A percentile compares a stretch with the other conserved stretches of the same genome.
phyloP scores from a whole-genome alignment of 2,329 filamentous ascomycete species.

The Claviceps capensis region DNA sequence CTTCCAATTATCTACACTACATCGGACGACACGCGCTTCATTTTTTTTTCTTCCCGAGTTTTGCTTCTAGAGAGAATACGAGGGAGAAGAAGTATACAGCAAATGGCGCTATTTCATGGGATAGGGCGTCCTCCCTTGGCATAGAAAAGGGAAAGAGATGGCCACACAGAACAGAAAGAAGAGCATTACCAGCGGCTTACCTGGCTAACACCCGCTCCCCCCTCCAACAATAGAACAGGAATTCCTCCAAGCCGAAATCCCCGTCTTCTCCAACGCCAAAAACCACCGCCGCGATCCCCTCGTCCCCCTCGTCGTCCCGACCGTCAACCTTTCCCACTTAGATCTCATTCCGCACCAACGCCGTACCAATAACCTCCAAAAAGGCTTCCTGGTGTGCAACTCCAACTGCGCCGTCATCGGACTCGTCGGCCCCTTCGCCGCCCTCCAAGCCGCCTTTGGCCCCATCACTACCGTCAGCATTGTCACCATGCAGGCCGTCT shows the following conservation, averaged over 20 bases:
- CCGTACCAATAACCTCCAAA: constrained; percentile 54
- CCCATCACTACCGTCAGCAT: constrained; percentile 63
- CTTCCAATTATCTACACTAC: not conserved
- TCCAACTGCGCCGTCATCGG: constrained; percentile 97
- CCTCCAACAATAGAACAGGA: constrained; percentile 53
- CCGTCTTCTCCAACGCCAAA: constrained; percentile 95
- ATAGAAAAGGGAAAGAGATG: too few species aligned
- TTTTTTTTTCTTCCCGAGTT: too few species aligned
- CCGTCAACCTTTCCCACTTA: constrained; percentile 81
- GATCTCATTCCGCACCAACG: constrained; percentile 83
- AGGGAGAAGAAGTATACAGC: too few species aligned
- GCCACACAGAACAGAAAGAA: too few species aligned
- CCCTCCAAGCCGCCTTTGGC: constrained; percentile 75
- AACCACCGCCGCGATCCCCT: constrained; percentile 87
- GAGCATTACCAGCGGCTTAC: not conserved
- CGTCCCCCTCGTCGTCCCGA: constrained; percentile 87
- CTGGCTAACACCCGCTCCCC: not conserved
- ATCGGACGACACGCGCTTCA: too few species aligned
- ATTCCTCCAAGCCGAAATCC: constrained; percentile 75
- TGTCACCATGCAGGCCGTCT: constrained; percentile 90
- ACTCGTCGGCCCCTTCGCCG: constrained; percentile 86
- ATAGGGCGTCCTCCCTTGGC: too few species aligned
- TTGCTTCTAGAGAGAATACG: too few species aligned
- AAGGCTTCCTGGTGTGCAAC: constrained; percentile 93
- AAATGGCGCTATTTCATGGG: too few species aligned